Percentiles rank a stretch among this genome's conserved stretches.
Evolutionary conservation across 768 basidiomycete species (phyloP).

Genomic region (Tylopilus balloui): DNA sequence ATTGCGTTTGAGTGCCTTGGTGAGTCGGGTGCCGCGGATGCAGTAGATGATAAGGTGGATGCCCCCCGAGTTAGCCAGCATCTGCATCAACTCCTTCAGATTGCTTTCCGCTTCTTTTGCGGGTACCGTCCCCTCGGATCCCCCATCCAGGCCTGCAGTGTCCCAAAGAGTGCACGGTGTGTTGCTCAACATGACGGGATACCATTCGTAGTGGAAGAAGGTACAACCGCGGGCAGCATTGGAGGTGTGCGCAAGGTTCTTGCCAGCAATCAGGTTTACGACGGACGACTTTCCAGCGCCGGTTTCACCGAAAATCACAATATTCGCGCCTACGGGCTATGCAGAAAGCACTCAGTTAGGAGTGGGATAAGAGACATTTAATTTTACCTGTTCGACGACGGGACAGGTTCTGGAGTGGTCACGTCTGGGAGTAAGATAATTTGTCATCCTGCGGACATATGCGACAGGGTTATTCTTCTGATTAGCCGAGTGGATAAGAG

Average conservation of each 20-base stretch:
- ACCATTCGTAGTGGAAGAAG: neutral
- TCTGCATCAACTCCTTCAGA: neutral
- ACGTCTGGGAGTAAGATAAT: too few species aligned
- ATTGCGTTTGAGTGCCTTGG: neutral
- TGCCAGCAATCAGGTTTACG: neutral
- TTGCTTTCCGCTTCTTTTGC: neutral
- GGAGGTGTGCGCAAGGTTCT: neutral
- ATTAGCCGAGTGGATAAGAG: too few species aligned
- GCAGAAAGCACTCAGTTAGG: neutral
- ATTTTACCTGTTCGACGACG: neutral
- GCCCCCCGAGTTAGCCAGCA: neutral
- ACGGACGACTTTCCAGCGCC: neutral
- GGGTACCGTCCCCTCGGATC: neutral
- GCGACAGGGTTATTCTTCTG: too few species aligned
- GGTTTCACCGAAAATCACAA: neutral
- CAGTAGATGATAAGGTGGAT: neutral
- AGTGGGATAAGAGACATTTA: neutral
- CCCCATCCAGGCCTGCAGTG: neutral
- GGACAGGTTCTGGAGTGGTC: too few species aligned
- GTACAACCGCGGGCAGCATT: neutral
- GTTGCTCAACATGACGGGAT: neutral
- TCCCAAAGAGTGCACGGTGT: neutral
- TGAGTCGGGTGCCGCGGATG: neutral
- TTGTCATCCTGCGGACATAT: too few species aligned
- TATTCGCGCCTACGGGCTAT: neutral